Conservation (phyloP, 352 stramenopile genomes). For the Saprolegnia parasitica region DNA sequence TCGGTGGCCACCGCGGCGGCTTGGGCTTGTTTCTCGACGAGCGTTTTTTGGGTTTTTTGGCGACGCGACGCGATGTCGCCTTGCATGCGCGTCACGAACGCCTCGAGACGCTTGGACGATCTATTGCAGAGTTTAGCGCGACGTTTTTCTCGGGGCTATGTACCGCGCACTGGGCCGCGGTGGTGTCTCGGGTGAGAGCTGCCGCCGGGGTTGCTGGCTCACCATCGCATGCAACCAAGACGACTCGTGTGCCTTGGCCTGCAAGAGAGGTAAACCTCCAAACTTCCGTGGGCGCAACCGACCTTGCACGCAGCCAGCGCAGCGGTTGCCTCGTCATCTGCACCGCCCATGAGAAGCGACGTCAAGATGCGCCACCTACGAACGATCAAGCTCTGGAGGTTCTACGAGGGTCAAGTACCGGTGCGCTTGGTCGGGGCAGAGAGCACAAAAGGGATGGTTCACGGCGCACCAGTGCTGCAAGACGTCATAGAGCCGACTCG, state of each 20-base stretch:
- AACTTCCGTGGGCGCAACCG: background rate
- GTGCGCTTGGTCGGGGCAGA: background rate
- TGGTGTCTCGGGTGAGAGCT: background rate
- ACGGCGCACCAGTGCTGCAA: background rate
- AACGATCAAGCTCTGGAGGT: background rate
- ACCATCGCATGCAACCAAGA: background rate
- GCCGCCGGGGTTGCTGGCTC: background rate
- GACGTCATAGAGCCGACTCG: background rate
- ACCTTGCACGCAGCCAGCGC: background rate
- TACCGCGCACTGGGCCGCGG: background rate
- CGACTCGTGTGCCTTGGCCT: conserved; percentile 6
- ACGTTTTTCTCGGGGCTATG: background rate
- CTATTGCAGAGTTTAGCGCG: background rate
- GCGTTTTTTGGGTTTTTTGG: background rate
- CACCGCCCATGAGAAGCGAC: background rate
- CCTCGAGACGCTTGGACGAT: background rate
- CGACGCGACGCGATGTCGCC: background rate
- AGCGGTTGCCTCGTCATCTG: background rate
- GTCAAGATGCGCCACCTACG: background rate
- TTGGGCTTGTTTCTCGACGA: background rate
- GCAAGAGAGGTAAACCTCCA: background rate
- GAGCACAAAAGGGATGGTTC: conserved; percentile 6
- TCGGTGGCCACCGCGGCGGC: background rate
- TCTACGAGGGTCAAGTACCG: background rate
- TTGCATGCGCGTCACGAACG: conserved; percentile 17